These are phyloP conservation scores for Nakaseomyces nivariensis DNA, from an alignment of 1,139 yeast species.

Conservation along the genomic window DNA sequence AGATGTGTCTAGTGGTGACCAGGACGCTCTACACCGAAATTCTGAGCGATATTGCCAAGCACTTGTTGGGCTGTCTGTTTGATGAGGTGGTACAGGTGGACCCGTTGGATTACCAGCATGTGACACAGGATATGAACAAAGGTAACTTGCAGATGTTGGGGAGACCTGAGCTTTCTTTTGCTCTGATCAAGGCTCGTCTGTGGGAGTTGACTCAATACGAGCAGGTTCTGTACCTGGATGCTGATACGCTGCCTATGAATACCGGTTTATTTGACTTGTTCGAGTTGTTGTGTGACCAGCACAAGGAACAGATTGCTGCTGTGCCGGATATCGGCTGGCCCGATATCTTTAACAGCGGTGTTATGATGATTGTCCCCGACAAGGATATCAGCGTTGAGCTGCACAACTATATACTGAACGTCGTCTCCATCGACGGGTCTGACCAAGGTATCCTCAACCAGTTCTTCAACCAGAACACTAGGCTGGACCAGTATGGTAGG, in stretches of 20 bases:
- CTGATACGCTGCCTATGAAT: constrained; percentile 63
- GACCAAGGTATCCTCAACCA: constrained; percentile 90
- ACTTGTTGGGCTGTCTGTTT: constrained; percentile 14
- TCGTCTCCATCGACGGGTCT: constrained; percentile 78
- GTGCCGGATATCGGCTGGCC: constrained; percentile 97
- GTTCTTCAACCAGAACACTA: constrained; percentile 41
- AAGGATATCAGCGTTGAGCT: constrained; percentile 38
- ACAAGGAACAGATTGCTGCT: constrained; percentile 42
- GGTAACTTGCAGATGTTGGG: constrained; percentile 39
- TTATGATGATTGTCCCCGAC: constrained; percentile 59
- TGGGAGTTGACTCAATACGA: constrained; percentile 59
- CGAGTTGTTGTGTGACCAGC: constrained; percentile 14
- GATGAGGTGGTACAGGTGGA: constrained; percentile 30
- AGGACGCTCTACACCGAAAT: constrained; percentile 13
- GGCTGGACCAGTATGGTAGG: neutral
- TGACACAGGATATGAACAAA: constrained; percentile 21
- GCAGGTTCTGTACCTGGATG: constrained; percentile 65
- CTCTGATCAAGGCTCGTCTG: constrained; percentile 63
- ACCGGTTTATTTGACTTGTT: constrained; percentile 18
- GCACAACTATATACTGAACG: constrained; percentile 29
- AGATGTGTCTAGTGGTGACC: constrained; percentile 16
- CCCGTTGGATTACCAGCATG: constrained; percentile 13
- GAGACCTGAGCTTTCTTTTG: constrained; percentile 65
- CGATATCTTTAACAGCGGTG: constrained; percentile 87
- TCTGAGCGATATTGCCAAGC: constrained; percentile 12